These are phyloP conservation scores for Eleusine coracana DNA, from an alignment of 176 grass and related monocot genomes.

Conservation along the genomic window DNA sequence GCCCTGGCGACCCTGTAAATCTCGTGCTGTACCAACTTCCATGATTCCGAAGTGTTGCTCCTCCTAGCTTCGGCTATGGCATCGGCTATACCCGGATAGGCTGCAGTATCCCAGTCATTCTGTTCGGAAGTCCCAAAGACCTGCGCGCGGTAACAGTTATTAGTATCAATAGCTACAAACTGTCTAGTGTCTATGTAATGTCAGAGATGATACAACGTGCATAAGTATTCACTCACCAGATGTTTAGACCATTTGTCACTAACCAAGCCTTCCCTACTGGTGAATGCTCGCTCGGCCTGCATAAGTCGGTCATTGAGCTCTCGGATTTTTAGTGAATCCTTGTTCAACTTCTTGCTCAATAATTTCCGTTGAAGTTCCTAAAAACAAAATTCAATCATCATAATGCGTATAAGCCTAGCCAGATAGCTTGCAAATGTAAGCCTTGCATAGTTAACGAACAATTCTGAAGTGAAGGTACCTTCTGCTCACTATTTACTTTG, in stretches of 20 bases:
- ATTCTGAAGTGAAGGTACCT: slow-evolving; percentile 48
- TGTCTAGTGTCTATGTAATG: not conserved
- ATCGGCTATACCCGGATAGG: slow-evolving; percentile 60
- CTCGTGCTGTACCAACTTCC: slow-evolving; percentile 76
- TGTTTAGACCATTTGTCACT: slow-evolving; percentile 82
- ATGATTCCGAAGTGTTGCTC: slow-evolving; percentile 58
- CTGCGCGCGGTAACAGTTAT: slow-evolving; percentile 29
- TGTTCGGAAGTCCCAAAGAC: slow-evolving; percentile 68
- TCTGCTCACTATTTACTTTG: slow-evolving; percentile 62
- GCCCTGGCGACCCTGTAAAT: slow-evolving; percentile 75
- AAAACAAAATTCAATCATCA: not conserved
- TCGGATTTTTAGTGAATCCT: slow-evolving; percentile 64
- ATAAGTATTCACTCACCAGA: slow-evolving; percentile 55
- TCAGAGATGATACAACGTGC: not conserved
- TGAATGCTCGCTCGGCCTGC: slow-evolving; percentile 82
- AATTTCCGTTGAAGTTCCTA: slow-evolving; percentile 57
- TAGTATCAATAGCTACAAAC: not conserved
- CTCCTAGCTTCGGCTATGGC: slow-evolving; percentile 66
- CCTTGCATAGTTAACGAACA: not conserved
- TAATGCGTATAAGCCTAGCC: not conserved
- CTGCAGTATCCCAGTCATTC: slow-evolving; percentile 69
- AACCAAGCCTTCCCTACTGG: slow-evolving; percentile 65
- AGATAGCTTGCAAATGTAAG: not conserved
- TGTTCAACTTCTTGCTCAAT: slow-evolving; percentile 47
- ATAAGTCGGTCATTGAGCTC: slow-evolving; percentile 77